These are phyloP conservation scores for Trichoderma afroharzianum DNA, from an alignment of 2,329 filamentous ascomycete species.

Conservation along the genomic window DNA sequence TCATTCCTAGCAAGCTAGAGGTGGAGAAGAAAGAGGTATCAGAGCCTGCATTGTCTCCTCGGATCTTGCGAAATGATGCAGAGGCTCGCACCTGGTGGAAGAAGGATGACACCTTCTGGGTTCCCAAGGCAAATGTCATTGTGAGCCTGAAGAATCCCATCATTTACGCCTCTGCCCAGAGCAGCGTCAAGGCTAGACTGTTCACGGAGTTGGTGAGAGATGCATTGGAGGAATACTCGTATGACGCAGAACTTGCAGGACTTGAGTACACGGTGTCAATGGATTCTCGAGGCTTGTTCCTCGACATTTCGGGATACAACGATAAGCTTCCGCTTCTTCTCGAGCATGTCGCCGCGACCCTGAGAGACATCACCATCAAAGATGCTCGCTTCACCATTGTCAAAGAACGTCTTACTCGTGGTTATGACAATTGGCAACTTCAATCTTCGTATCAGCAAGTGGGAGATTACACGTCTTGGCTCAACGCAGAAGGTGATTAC, in stretches of 20 bases:
- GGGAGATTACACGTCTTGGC: slow-evolving; percentile 74
- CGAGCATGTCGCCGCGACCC: slow-evolving; percentile 80
- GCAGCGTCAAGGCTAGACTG: slow-evolving; percentile 71
- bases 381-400: slow-evolving; percentile 88
- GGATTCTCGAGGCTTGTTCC: slow-evolving; percentile 68
- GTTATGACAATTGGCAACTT: slow-evolving; percentile 81
- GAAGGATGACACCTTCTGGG: slow-evolving; percentile 98
- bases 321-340: slow-evolving; percentile 90
- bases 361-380: slow-evolving; percentile 79
- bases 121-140: slow-evolving; percentile 85
- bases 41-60: slow-evolving; percentile 69
- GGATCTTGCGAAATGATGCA: slow-evolving; percentile 79
- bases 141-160: slow-evolving; percentile 77
- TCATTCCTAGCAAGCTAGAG: slow-evolving; percentile 87
- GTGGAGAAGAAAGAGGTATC: slow-evolving; percentile 92
- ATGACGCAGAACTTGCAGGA: slow-evolving; percentile 91
- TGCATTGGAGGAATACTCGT: slow-evolving; percentile 86
- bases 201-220: slow-evolving; percentile 86
- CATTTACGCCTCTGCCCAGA: slow-evolving; percentile 74
- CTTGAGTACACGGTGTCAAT: slow-evolving; percentile 76
- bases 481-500: slow-evolving; percentile 73
- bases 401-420: slow-evolving; percentile 75
- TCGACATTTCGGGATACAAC: slow-evolving; percentile 87
- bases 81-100: slow-evolving; percentile 89
- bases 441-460: slow-evolving; percentile 88